These are phyloP conservation scores for Xanthoconium stramineum DNA, from an alignment of 768 basidiomycete species.

Conservation along the genomic window DNA sequence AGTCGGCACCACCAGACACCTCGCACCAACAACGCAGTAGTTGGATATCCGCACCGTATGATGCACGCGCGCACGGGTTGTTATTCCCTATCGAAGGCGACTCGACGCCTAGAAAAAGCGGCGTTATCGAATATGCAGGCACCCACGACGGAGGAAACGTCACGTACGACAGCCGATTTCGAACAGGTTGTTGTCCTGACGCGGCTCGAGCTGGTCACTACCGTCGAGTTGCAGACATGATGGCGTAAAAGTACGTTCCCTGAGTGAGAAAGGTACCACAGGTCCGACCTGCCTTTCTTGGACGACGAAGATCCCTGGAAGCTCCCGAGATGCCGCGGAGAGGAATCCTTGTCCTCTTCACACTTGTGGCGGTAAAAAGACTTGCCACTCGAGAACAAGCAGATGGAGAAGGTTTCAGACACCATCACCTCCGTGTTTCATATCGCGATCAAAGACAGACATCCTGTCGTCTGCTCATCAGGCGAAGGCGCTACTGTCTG, in stretches of 20 bases:
- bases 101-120: slow-evolving; percentile 69
- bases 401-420: slow-evolving; percentile 27
- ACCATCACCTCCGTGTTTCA: slow-evolving; percentile 24
- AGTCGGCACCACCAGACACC: slow-evolving; percentile 73
- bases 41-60: slow-evolving; percentile 77
- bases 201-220: slow-evolving; percentile 72
- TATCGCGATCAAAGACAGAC: slow-evolving; percentile 20
- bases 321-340: slow-evolving; percentile 4
- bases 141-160: too few relatives aligned
- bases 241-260: too few relatives aligned
- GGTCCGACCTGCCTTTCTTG: slow-evolving; percentile 7
- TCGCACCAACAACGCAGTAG: slow-evolving; percentile 80
- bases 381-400: too few relatives aligned
- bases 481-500: slow-evolving; percentile 12
- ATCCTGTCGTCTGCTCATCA: slow-evolving; percentile 14
- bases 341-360: too few relatives aligned
- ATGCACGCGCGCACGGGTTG: slow-evolving; percentile 83
- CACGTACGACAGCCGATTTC: slow-evolving; percentile 87
- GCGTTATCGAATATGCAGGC: too few relatives aligned
- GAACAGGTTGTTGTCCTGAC: slow-evolving; percentile 89
- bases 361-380: too few relatives aligned
- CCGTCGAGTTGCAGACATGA: neutral
- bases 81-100: slow-evolving; percentile 77
- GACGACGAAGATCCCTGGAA: slow-evolving; percentile 2
- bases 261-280: too few relatives aligned